A percentile compares a stretch with the other conserved stretches of the same genome.
Conservation (phyloP, 768 basidiomycete genomes). For the Lentinus brumalis region DNA sequence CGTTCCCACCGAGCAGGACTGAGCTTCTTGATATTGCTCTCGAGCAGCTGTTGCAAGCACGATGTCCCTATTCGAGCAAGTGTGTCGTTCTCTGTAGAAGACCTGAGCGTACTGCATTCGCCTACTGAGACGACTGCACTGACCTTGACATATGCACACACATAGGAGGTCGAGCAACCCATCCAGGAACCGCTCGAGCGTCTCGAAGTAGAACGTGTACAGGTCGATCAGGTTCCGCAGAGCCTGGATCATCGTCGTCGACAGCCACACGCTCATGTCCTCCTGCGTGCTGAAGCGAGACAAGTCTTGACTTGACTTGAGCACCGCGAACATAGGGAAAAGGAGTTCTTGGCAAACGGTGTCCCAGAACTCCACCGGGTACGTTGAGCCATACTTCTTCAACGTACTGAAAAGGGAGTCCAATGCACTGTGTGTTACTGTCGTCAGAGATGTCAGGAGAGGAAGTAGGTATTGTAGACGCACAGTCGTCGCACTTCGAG, state of each 20-base stretch:
- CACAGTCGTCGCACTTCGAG: slow-evolving; percentile 95
- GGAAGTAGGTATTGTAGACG: slow-evolving; percentile 78
- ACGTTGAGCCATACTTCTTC: slow-evolving; percentile 84
- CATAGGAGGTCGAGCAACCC: slow-evolving; percentile 92
- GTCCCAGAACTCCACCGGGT: slow-evolving; percentile 95
- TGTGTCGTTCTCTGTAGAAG: slow-evolving; percentile 87
- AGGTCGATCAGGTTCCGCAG: slow-evolving; percentile 93
- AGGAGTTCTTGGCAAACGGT: slow-evolving; percentile 94
- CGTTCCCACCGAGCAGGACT: slow-evolving; percentile 86
- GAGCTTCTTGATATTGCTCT: slow-evolving; percentile 88
- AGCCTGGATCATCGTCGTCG: slow-evolving; percentile 98
- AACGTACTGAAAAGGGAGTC: slow-evolving; percentile 94
- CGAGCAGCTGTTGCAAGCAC: slow-evolving; percentile 93
- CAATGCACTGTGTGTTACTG: slow-evolving; percentile 67
- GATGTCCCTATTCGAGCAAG: slow-evolving; percentile 97
- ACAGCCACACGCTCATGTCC: slow-evolving; percentile 99
- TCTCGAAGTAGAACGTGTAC: slow-evolving; percentile 94
- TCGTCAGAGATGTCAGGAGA: not conserved
- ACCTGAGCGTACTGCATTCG: not conserved
- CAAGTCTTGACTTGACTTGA: slow-evolving; percentile 90
- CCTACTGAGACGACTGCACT: slow-evolving; percentile 19
- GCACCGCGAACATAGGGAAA: slow-evolving; percentile 97
- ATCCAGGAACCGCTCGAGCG: slow-evolving; percentile 86
- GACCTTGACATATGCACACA: slow-evolving; percentile 98
- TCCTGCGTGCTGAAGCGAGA: slow-evolving; percentile 95